These are phyloP conservation scores for Sequoia sempervirens DNA, from an alignment of 75 land plant species.

Conservation along the genomic window DNA sequence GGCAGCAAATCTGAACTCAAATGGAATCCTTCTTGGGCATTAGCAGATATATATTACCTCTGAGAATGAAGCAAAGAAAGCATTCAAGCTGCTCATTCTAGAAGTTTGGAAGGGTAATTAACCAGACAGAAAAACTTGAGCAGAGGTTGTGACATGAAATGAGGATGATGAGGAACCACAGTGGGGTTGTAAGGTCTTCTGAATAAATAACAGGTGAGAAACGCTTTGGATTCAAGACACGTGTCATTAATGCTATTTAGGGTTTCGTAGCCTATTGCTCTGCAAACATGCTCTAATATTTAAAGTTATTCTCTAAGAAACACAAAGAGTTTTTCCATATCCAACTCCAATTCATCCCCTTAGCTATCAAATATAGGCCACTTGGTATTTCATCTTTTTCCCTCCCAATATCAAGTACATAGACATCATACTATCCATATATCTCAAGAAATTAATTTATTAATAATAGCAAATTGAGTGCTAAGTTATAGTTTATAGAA, in stretches of 20 bases:
- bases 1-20: not conserved
- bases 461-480: not conserved
- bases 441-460: not conserved
- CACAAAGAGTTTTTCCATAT: not conserved
- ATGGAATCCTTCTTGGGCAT: not conserved
- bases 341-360: not conserved
- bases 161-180: not conserved
- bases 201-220: too few relatives aligned
- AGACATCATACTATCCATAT: not conserved
- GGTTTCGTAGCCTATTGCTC: not conserved
- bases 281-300: not conserved
- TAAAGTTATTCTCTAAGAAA: not conserved
- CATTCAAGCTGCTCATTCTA: not conserved
- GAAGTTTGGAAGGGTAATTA: not conserved
- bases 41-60: not conserved
- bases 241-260: not conserved
- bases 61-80: not conserved
- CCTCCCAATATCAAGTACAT: not conserved
- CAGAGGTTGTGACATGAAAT: too few relatives aligned
- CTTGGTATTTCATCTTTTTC: not conserved
- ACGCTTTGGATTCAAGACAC: not conserved
- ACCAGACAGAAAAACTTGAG: not conserved
- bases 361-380: not conserved
- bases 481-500: not conserved
- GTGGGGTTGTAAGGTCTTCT: too few relatives aligned